These are phyloP conservation scores for Anisodus tanguticus DNA, from an alignment of 257 asterid genomes.

Conservation along the genomic window DNA sequence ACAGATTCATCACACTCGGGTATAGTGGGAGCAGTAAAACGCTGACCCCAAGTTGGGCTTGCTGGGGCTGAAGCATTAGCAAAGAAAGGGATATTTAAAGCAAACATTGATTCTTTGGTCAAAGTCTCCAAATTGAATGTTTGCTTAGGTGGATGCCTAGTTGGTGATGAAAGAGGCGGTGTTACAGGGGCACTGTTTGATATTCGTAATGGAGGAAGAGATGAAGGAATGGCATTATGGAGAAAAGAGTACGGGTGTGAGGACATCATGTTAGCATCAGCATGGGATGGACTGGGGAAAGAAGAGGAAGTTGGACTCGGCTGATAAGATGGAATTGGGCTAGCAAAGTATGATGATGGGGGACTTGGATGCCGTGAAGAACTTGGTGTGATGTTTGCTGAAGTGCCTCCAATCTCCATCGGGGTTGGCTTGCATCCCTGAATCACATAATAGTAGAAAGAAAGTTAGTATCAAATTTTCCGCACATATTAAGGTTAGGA, in stretches of 20 bases:
- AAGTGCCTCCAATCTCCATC: constrained; percentile 43
- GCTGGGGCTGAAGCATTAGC: constrained; percentile 41
- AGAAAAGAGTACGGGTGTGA: constrained; percentile 37
- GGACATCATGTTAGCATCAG: constrained; percentile 29
- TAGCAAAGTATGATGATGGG: constrained; percentile 40
- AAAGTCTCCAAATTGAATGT: constrained; percentile 31
- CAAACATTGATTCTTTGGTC: constrained; percentile 36
- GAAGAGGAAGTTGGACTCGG: constrained; percentile 40
- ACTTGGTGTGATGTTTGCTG: constrained; percentile 39
- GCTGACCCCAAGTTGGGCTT: constrained; percentile 38
- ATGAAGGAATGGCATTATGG: constrained; percentile 45
- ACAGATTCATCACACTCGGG: constrained; percentile 97
- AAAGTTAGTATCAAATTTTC: background rate
- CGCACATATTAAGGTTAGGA: background rate
- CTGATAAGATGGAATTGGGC: constrained; percentile 41
- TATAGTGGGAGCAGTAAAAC: constrained; percentile 76
- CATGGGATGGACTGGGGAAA: constrained; percentile 35
- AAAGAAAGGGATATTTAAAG: constrained; percentile 35
- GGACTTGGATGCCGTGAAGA: constrained; percentile 38
- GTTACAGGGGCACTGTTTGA: constrained; percentile 95
- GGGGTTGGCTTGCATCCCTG: constrained; percentile 93
- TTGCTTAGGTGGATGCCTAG: constrained; percentile 61
- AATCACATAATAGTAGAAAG: constrained; percentile 4
- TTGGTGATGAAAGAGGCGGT: constrained; percentile 96
- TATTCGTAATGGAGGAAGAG: constrained; percentile 84